These are phyloP conservation scores for Pleurotus tuoliensis DNA, from an alignment of 768 basidiomycete species.

Conservation along the genomic window DNA sequence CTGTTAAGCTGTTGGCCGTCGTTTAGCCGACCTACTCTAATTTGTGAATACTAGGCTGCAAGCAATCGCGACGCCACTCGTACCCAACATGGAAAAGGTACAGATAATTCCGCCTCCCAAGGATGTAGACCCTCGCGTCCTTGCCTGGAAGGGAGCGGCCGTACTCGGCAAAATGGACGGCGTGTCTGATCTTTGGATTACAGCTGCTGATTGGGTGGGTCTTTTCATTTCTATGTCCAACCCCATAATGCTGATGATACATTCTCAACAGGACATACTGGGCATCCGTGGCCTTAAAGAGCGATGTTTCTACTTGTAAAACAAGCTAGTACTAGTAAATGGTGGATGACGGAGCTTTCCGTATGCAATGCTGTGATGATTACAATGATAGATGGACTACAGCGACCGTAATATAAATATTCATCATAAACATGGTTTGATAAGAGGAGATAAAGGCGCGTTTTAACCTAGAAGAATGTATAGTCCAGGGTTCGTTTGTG, in stretches of 20 bases:
- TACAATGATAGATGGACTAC: not conserved
- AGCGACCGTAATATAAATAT: conserved; percentile 1
- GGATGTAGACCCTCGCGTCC: conserved; percentile 84
- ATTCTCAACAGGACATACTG: conserved; percentile 53
- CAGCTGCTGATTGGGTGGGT: conserved; percentile 81
- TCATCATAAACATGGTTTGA: conserved; percentile 2
- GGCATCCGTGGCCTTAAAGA: conserved; percentile 82
- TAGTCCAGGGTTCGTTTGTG: not conserved
- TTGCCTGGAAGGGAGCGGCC: conserved; percentile 94
- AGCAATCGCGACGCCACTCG: conserved; percentile 80
- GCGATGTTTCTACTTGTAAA: conserved; percentile 73
- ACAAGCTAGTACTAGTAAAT: no score
- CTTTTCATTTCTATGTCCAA: conserved; percentile 1
- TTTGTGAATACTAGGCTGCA: conserved; percentile 47
- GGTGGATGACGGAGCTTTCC: conserved; percentile 7
- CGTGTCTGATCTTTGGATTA: conserved; percentile 86
- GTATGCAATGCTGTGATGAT: not conserved
- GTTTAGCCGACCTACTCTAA: conserved; percentile 1
- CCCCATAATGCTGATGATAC: conserved; percentile 1
- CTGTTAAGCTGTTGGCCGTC: not conserved
- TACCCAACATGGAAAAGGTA: conserved; percentile 82
- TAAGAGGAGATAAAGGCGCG: not conserved
- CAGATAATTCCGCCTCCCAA: conserved; percentile 93
- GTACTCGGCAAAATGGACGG: conserved; percentile 92
- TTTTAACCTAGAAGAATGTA: not conserved